Percentiles rank a stretch among this genome's conserved stretches.
Evolutionary conservation across 2,329 filamentous ascomycete genomes (phyloP).

Genomic region (Akanthomyces dipterigenus): DNA sequence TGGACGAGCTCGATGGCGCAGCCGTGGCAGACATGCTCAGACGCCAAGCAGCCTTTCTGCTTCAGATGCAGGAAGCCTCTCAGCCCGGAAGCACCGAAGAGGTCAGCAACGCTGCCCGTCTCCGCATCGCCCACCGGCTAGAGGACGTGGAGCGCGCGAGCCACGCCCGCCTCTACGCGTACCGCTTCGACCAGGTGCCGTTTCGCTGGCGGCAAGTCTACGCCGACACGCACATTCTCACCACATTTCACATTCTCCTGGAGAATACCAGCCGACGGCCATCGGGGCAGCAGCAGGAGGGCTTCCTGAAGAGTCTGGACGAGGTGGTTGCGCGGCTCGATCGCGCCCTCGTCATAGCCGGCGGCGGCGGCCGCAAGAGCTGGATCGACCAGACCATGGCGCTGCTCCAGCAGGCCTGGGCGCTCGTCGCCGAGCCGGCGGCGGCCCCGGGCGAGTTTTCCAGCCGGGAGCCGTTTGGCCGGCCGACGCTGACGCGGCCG

Average conservation of each 20-base stretch:
- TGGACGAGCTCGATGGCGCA: not conserved
- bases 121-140: conserved; percentile 36
- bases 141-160: conserved; percentile 52
- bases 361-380: conserved; percentile 43
- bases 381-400: conserved; percentile 48
- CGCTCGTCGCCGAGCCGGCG: not conserved
- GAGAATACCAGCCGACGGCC: not conserved
- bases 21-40: conserved; percentile 23
- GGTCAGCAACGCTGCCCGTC: not conserved
- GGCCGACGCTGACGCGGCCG: conserved; percentile 20
- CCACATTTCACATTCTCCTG: conserved; percentile 38
- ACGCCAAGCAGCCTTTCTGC: conserved; percentile 22
- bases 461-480: conserved; percentile 21
- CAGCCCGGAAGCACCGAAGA: conserved; percentile 8
- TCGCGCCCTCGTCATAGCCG: conserved; percentile 68
- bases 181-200: conserved; percentile 60
- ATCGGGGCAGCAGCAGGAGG: conserved; percentile 16
- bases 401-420: conserved; percentile 29
- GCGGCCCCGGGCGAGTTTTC: conserved; percentile 20
- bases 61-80: conserved; percentile 18
- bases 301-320: conserved; percentile 32
- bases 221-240: conserved; percentile 62
- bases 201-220: conserved; percentile 64
- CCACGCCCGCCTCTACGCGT: conserved; percentile 63
- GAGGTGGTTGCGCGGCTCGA: conserved; percentile 62